phyloP scores from a whole-genome alignment of 352 stramenopile genomes.

The Pythium rhizo-oryzae region DNA sequence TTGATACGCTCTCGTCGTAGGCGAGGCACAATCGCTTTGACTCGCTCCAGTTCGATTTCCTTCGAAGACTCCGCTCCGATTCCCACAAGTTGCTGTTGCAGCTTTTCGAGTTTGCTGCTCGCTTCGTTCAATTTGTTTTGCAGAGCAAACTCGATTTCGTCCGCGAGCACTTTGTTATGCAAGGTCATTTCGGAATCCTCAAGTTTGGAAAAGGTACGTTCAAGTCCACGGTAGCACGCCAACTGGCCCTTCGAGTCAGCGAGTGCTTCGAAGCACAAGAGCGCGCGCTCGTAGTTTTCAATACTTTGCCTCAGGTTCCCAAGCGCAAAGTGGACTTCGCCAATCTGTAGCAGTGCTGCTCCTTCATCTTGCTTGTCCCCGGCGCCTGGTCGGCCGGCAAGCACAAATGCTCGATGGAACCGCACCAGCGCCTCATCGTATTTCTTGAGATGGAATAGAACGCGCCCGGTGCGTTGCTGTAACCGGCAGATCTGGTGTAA shows the following conservation, averaged over 20 bases:
- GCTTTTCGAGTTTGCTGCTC: constrained; percentile 37
- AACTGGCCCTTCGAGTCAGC: constrained; percentile 50
- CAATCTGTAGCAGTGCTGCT: constrained; percentile 34
- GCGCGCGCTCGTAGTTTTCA: constrained; percentile 54
- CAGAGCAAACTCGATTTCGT: constrained; percentile 72
- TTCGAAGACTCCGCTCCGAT: constrained; percentile 64
- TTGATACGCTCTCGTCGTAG: constrained; percentile 62
- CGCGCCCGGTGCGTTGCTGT: constrained; percentile 42
- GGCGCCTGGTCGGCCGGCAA: constrained; percentile 34
- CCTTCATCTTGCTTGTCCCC: constrained; percentile 40
- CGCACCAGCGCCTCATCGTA: constrained; percentile 52
- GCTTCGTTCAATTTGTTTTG: constrained; percentile 48
- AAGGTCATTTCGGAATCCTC: constrained; percentile 56
- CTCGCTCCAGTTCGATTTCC: constrained; percentile 62
- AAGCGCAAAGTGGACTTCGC: constrained; percentile 41
- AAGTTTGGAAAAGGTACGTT: constrained; percentile 47
- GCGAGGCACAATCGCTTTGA: constrained; percentile 63
- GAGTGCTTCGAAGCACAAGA: constrained; percentile 55
- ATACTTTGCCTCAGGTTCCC: constrained; percentile 51
- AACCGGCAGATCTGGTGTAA: constrained; percentile 33
- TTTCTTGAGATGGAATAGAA: constrained; percentile 41
- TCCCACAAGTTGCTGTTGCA: constrained; percentile 64
- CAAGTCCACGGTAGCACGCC: constrained; percentile 58
- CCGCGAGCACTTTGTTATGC: constrained; percentile 46
- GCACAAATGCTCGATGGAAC: constrained; percentile 50